These are phyloP conservation scores for Hymenoscyphus repandus DNA, from an alignment of 2,329 filamentous ascomycete genomes.

Conservation along the genomic window DNA sequence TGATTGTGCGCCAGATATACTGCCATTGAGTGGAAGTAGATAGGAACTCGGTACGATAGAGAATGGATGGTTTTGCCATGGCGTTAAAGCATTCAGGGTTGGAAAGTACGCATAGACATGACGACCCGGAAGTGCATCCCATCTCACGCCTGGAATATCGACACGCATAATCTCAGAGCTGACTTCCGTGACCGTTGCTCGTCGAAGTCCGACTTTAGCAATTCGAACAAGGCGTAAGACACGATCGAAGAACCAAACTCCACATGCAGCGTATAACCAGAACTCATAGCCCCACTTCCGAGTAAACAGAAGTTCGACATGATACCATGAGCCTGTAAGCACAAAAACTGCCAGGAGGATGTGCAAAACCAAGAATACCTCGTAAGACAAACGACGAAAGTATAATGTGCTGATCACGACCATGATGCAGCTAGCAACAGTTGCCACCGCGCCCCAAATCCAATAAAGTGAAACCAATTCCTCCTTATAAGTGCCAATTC, in stretches of 20 bases:
- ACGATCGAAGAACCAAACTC: constrained; percentile 44
- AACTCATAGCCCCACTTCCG: constrained; percentile 15
- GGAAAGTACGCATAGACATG: constrained; percentile 47
- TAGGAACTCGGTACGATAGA: constrained; percentile 33
- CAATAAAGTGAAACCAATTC: constrained; percentile 34
- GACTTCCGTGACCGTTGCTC: constrained; percentile 35
- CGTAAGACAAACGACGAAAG: constrained; percentile 31
- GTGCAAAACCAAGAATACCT: constrained; percentile 13
- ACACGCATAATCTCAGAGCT: constrained; percentile 34
- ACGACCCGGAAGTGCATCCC: constrained; percentile 28
- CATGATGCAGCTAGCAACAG: constrained; percentile 19
- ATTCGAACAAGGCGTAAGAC: constrained; percentile 37
- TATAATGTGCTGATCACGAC: constrained; percentile 33
- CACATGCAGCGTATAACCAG: constrained; percentile 40
- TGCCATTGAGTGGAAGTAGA: too few species aligned
- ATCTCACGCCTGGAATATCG: constrained; percentile 37
- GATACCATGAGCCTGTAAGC: constrained; percentile 23
- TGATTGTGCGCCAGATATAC: too few species aligned
- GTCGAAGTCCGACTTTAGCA: constrained; percentile 33
- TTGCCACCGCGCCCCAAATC: constrained; percentile 40
- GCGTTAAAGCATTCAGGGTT: constrained; percentile 32
- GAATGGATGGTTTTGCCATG: constrained; percentile 53
- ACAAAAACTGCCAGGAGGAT: constrained; percentile 14
- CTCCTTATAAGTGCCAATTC: constrained; percentile 24
- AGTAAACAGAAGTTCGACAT: constrained; percentile 28